phyloP scores from a whole-genome alignment of 345 rosid genomes.

The Odontarrhena argentea region DNA sequence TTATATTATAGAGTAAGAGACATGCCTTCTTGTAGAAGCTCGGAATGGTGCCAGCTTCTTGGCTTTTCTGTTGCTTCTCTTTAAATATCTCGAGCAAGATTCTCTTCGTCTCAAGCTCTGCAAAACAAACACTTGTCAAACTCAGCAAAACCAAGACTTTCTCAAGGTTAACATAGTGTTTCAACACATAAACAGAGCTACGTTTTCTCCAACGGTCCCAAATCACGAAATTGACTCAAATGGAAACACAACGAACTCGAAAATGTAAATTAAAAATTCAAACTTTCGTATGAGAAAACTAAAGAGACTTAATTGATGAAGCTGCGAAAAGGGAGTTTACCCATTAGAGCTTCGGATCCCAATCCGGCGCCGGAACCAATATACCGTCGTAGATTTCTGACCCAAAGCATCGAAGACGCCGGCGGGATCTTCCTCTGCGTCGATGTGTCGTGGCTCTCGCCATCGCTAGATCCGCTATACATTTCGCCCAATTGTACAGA shows the following conservation, averaged over 20 bases:
- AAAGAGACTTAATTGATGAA: background rate
- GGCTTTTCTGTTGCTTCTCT: slow-evolving; percentile 91
- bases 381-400: slow-evolving; percentile 82
- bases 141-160: slow-evolving; percentile 16
- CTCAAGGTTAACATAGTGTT: slow-evolving; percentile 17
- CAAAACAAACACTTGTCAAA: slow-evolving; percentile 26
- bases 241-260: slow-evolving; percentile 23
- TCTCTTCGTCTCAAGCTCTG: slow-evolving; percentile 97
- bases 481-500: slow-evolving; percentile 39
- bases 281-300: slow-evolving; percentile 1
- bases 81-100: slow-evolving; percentile 97
- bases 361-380: slow-evolving; percentile 97
- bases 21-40: slow-evolving; percentile 97
- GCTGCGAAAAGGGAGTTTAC: slow-evolving; percentile 41
- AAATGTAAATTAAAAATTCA: background rate
- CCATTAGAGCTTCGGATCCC: slow-evolving; percentile 99
- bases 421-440: slow-evolving; percentile 92
- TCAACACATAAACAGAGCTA: slow-evolving; percentile 1
- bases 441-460: slow-evolving; percentile 83
- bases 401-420: slow-evolving; percentile 95
- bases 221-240: slow-evolving; percentile 21
- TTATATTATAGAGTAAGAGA: slow-evolving; percentile 12
- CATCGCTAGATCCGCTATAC: slow-evolving; percentile 97
- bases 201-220: background rate
- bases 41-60: slow-evolving; percentile 87